A percentile compares a stretch with the other conserved stretches of the same genome.
These are phyloP conservation scores for Breviolum minutum DNA, from an alignment of 73 alveolate genomes.

Conservation along the genomic window DNA sequence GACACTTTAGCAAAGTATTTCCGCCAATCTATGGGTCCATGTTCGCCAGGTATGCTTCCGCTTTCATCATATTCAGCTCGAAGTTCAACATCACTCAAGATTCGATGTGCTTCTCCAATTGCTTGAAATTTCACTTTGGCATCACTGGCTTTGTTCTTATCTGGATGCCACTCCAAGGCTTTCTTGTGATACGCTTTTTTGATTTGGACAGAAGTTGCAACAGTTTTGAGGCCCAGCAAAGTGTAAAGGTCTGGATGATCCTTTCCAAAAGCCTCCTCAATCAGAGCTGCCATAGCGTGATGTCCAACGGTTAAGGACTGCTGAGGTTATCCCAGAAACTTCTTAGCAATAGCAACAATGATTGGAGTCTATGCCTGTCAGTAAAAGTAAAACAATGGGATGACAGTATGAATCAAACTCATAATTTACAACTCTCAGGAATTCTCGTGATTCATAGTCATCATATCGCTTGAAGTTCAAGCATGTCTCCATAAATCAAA, in stretches of 20 bases:
- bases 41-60: background rate
- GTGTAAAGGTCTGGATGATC: slow-evolving; percentile 12
- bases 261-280: slow-evolving; percentile 24
- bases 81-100: slow-evolving; percentile 17
- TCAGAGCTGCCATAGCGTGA: slow-evolving; percentile 5
- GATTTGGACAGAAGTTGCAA: slow-evolving; percentile 5
- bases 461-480: too few species aligned
- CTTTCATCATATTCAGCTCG: slow-evolving; percentile 10
- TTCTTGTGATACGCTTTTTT: slow-evolving; percentile 25
- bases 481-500: too few species aligned
- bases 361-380: too few species aligned
- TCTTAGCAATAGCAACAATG: too few species aligned
- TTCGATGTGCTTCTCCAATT: slow-evolving; percentile 44
- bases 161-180: slow-evolving; percentile 63
- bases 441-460: too few species aligned
- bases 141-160: background rate
- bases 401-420: too few species aligned
- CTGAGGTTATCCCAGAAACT: too few species aligned
- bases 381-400: too few species aligned
- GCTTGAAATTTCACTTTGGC: slow-evolving; percentile 23
- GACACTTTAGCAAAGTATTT: background rate
- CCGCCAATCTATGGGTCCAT: background rate
- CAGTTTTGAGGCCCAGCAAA: slow-evolving; percentile 5
- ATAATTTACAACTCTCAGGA: too few species aligned
- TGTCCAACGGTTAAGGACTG: background rate